These are phyloP conservation scores for Dothidotthia symphoricarpi DNA, from an alignment of 2,329 filamentous ascomycete species.

Conservation along the genomic window DNA sequence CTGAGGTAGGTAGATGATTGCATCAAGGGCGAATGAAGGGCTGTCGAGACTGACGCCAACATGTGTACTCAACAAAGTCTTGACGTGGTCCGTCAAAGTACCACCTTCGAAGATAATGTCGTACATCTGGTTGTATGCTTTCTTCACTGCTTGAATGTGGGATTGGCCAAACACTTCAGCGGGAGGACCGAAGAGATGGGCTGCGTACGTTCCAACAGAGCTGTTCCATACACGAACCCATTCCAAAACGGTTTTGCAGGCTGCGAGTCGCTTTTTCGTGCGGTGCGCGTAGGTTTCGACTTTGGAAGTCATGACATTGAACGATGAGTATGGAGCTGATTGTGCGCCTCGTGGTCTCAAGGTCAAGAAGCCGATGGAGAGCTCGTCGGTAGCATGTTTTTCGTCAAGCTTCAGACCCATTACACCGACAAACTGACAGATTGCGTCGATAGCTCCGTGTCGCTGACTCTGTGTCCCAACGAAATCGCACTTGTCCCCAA, in stretches of 20 bases:
- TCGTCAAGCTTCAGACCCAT: conserved; percentile 16
- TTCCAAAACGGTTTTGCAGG: conserved; percentile 20
- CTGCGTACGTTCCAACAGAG: conserved; percentile 23
- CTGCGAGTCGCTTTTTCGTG: conserved; percentile 22
- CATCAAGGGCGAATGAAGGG: conserved; percentile 17
- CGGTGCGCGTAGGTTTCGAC: conserved; percentile 18
- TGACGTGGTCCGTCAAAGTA: conserved; percentile 23
- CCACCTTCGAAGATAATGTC: conserved; percentile 20
- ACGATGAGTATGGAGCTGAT: background rate
- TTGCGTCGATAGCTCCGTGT: conserved; percentile 2
- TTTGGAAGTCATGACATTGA: conserved; percentile 12
- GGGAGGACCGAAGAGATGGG: conserved; percentile 30
- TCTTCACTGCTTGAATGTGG: conserved; percentile 24
- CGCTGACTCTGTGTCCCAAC: conserved; percentile 20
- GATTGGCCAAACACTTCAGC: conserved; percentile 24
- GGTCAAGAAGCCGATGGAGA: conserved; percentile 18
- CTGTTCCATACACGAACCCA: conserved; percentile 33
- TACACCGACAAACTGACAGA: conserved; percentile 14
- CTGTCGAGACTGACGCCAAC: background rate
- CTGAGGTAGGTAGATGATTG: conserved; percentile 28
- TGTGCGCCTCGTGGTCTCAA: conserved; percentile 1
- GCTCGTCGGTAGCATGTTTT: background rate
- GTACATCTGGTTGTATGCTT: conserved; percentile 23
- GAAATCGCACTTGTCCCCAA: conserved; percentile 24
- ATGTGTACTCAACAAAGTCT: conserved; percentile 12